phyloP scores from a whole-genome alignment of 208 protist species.

The Lotmaria passim region DNA sequence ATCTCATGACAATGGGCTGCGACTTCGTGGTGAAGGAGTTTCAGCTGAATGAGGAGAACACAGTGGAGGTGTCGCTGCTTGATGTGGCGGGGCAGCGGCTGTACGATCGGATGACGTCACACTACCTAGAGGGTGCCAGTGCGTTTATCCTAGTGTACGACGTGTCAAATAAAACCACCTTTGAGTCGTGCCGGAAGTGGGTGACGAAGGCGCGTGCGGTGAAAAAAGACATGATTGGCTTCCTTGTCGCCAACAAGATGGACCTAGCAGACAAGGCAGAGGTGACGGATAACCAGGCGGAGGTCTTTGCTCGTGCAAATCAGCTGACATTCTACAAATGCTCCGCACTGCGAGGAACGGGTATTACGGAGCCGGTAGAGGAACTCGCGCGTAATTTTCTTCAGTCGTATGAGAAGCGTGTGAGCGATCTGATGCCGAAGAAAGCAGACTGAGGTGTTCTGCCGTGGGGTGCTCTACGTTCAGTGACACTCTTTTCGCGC shows the following conservation, averaged over 20 bases:
- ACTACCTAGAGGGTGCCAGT: slow-evolving; percentile 65
- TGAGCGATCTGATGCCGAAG: slow-evolving; percentile 32
- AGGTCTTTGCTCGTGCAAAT: slow-evolving; percentile 75
- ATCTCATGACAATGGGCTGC: slow-evolving; percentile 93
- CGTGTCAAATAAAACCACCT: slow-evolving; percentile 88
- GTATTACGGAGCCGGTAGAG: slow-evolving; percentile 82
- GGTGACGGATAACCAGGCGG: slow-evolving; percentile 86
- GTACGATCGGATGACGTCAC: slow-evolving; percentile 78
- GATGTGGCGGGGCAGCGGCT: slow-evolving; percentile 88
- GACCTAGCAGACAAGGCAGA: slow-evolving; percentile 88
- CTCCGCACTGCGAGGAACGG: slow-evolving; percentile 83
- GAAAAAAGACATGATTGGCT: slow-evolving; percentile 74
- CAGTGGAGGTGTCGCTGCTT: slow-evolving; percentile 86
- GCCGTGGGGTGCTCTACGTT: no score
- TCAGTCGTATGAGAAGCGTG: slow-evolving; percentile 76
- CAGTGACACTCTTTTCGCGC: background rate
- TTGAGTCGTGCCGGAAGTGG: slow-evolving; percentile 90
- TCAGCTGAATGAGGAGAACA: slow-evolving; percentile 73
- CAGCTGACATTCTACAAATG: slow-evolving; percentile 87
- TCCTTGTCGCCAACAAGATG: slow-evolving; percentile 90
- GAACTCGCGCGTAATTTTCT: slow-evolving; percentile 71
- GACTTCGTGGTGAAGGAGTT: slow-evolving; percentile 93
- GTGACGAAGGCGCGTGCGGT: slow-evolving; percentile 49
- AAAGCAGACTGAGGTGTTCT: background rate
- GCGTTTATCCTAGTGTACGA: slow-evolving; percentile 93